phyloP scores from a whole-genome alignment of 2,329 filamentous ascomycete species.

The Claviceps africana region DNA sequence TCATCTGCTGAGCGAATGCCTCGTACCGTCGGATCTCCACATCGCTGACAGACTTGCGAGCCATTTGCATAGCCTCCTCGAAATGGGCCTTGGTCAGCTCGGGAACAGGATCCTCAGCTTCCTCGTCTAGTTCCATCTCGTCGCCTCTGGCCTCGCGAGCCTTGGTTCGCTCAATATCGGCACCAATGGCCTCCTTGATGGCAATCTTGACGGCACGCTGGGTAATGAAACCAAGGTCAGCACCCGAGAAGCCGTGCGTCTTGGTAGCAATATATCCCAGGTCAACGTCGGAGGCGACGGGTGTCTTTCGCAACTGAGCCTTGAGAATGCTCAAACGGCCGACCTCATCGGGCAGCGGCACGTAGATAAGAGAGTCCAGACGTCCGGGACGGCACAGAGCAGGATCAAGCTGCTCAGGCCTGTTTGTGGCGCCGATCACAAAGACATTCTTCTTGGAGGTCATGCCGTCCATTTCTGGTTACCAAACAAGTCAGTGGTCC shows the following conservation, averaged over 20 bases:
- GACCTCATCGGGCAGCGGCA: constrained; percentile 83
- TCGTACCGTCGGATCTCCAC: constrained; percentile 98
- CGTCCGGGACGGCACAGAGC: constrained; percentile 95
- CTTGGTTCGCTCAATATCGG: constrained; percentile 83
- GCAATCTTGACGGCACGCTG: constrained; percentile 98
- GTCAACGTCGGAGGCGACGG: constrained; percentile 76
- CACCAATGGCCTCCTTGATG: constrained; percentile 88
- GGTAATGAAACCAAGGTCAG: constrained; percentile 96
- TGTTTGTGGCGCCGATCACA: constrained; percentile 96
- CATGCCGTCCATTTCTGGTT: constrained; percentile 93
- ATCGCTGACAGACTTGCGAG: constrained; percentile 84
- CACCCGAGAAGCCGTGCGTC: constrained; percentile 98
- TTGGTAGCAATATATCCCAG: constrained; percentile 85
- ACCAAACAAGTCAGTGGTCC: constrained; percentile 24
- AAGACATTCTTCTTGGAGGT: constrained; percentile 99
- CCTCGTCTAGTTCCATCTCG: constrained; percentile 56
- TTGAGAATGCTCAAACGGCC: constrained; percentile 82
- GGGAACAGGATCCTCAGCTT: constrained; percentile 81
- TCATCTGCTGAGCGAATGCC: constrained; percentile 97
- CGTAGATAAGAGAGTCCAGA: constrained; percentile 97
- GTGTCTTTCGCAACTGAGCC: constrained; percentile 97
- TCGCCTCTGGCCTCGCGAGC: constrained; percentile 75
- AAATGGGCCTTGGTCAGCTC: constrained; percentile 95
- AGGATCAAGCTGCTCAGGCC: constrained; percentile 96
- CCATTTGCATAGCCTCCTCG: constrained; percentile 94